Evolutionary conservation across 495 filamentous ascomycete genomes (phyloP).

Genomic region (Aspergillus ostianus): DNA sequence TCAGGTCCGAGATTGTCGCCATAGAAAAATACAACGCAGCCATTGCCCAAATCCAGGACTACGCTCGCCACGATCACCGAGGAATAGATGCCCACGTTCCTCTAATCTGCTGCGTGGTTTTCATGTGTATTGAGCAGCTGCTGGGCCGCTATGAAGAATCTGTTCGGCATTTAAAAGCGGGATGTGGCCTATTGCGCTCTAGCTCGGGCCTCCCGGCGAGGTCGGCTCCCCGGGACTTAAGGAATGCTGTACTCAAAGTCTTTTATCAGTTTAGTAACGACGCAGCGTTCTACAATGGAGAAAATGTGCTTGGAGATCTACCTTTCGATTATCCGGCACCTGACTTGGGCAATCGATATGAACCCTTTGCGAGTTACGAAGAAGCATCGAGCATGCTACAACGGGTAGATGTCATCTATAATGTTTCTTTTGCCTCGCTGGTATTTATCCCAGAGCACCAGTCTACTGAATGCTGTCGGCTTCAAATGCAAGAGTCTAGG

Average conservation of each 20-base stretch:
- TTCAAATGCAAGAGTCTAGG: not conserved
- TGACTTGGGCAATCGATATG: not conserved
- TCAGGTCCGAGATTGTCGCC: not conserved
- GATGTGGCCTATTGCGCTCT: not conserved
- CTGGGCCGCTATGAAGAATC: not conserved
- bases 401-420: not conserved
- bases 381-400: not conserved
- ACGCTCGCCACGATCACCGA: not conserved
- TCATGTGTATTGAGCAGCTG: not conserved
- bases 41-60: not conserved
- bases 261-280: not conserved
- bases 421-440: not conserved
- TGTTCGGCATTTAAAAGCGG: not conserved
- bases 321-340: not conserved
- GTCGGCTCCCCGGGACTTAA: not conserved
- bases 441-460: too few relatives aligned
- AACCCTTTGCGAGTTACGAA: not conserved
- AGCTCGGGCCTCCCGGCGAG: too few relatives aligned
- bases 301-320: not conserved
- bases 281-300: too few relatives aligned
- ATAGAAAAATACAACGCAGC: not conserved
- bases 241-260: not conserved
- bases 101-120: not conserved
- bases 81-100: not conserved
- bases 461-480: too few relatives aligned